These are phyloP conservation scores for Elsinoe batatas DNA, from an alignment of 2,329 filamentous ascomycete species.

Conservation along the genomic window DNA sequence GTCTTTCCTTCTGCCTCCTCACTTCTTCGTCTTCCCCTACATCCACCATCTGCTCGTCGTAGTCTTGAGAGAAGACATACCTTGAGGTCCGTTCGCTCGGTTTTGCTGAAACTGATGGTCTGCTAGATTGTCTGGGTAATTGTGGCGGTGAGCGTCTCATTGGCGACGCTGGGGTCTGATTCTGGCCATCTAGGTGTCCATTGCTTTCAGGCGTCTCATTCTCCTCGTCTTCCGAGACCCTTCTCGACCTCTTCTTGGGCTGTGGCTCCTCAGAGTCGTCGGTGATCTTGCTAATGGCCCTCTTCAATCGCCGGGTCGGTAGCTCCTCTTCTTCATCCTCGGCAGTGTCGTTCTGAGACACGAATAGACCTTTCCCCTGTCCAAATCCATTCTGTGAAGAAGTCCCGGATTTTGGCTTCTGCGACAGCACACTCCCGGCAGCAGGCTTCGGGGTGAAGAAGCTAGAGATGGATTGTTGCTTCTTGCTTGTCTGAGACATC, in stretches of 20 bases:
- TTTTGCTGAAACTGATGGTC: background rate
- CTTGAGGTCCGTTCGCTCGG: constrained; percentile 45
- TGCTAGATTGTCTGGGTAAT: constrained; percentile 21
- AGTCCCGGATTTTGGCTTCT: background rate
- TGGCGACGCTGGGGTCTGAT: constrained; percentile 7
- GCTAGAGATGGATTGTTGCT: constrained; percentile 67
- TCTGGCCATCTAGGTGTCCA: background rate
- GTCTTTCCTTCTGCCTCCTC: constrained; percentile 53
- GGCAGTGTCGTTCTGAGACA: constrained; percentile 22
- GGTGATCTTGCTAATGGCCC: constrained; percentile 9
- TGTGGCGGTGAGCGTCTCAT: constrained; percentile 19
- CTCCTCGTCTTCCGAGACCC: constrained; percentile 11
- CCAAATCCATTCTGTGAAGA: constrained; percentile 18
- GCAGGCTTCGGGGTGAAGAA: constrained; percentile 25
- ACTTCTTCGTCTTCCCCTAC: constrained; percentile 42
- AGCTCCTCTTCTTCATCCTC: constrained; percentile 32
- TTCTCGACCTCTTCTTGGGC: constrained; percentile 17
- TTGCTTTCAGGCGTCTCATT: constrained; percentile 7
- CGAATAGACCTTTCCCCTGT: constrained; percentile 18
- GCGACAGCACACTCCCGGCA: constrained; percentile 18
- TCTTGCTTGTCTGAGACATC: constrained; percentile 41
- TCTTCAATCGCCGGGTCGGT: constrained; percentile 30
- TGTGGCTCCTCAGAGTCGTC: constrained; percentile 17
- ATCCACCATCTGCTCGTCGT: constrained; percentile 24
- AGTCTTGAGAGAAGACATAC: constrained; percentile 42